Base-by-base conservation (phyloP, 352 stramenopile genomes). In the Pythium dissotocum region DNA sequence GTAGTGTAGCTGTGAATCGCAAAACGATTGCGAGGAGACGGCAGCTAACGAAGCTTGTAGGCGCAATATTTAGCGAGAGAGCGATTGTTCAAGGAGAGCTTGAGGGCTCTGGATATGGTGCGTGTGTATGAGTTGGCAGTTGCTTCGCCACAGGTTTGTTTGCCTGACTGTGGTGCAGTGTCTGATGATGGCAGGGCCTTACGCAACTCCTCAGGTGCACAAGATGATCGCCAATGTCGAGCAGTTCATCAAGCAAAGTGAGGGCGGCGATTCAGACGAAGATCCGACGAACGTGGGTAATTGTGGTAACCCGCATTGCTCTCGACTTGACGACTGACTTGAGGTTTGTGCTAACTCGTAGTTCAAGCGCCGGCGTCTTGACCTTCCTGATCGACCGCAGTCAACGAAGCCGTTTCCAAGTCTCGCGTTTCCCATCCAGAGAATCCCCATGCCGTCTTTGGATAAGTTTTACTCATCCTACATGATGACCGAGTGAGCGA, bases 121-220 rank as follows among this genome's bases (percentile, higher is more conserved):
- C 46, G 71, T 69, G 13, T 26, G 28, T 55, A 10, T 14, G 30
- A 10, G n/a, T 8, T 40, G 36, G 24, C 21, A 9, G 14, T 40
- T 56, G 10, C 58, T 0, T 14, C 2, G 51, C 26, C 21, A 63
- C 56, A 12, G 24, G 30, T 4, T 26, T 51, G 5, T 16, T 52
- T 21, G 13, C 0, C 57, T 53, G 35, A 62, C 35, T 36, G 7
- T n/a, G n/a, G 12, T 5, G 8, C 21, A 72, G 69, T 66, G 65
- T 36, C 59, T 94, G 12, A 90, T 94, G 79, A 92, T 94, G 86
- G 79, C 82, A 18, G 86, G 86, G 2, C 84, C 86, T 9, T 63
- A 83, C 24, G 79, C 80, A 6, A 58, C 75, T 32, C 38, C 12
- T 9, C 64, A 77, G 28, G 81, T 85, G 4, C 86, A 91, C 66